Evolutionary conservation across 148 eudicot species (phyloP).

Genomic region (Salicornia ramosissima): DNA sequence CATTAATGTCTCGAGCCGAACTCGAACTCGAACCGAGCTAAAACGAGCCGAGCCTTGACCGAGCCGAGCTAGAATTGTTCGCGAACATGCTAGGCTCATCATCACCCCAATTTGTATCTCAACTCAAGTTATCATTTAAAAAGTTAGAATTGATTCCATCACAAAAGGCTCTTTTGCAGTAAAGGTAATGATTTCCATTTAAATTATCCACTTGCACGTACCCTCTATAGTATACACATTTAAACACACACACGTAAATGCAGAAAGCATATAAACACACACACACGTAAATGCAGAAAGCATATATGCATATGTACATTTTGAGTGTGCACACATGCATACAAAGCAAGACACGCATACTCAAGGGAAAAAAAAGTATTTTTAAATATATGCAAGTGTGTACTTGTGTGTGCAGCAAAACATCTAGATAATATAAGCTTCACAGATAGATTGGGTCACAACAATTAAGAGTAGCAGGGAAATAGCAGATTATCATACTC

Average conservation of each 20-base stretch:
- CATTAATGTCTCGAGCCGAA: too few species aligned
- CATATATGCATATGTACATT: too few species aligned
- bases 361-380: too few species aligned
- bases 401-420: neutral
- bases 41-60: too few species aligned
- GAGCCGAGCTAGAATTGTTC: too few species aligned
- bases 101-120: too few species aligned
- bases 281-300: neutral
- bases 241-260: neutral
- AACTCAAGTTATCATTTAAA: neutral
- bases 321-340: too few species aligned
- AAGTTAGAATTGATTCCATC: neutral
- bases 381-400: neutral
- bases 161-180: neutral
- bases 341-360: too few species aligned
- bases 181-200: neutral
- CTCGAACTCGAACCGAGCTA: too few species aligned
- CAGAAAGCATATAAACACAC: neutral
- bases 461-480: conserved; percentile 4
- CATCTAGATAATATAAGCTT: neutral
- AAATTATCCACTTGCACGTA: neutral
- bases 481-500: conserved; percentile 56
- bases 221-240: neutral
- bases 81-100: too few species aligned
- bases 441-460: neutral